Evolutionary conservation across 2,329 filamentous ascomycete genomes (phyloP), one percentile per base, ranked within the genome.

Genomic region (Phialocephala sp.): DNA sequence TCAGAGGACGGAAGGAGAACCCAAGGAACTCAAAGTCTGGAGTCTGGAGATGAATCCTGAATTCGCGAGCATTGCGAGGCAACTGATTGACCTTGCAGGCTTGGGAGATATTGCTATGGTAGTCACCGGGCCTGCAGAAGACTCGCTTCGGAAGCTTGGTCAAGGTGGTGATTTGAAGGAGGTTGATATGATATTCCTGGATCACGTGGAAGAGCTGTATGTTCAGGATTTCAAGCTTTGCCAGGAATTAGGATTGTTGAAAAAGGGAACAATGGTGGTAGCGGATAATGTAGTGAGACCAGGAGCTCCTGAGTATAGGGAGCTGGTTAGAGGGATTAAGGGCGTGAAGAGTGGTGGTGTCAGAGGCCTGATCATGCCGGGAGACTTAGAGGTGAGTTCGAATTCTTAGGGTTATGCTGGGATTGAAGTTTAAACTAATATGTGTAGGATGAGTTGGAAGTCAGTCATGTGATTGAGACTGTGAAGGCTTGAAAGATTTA

Each of bases 121-220:
- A 9, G 76, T 91, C 22, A 85, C 92, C 36, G 91, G 91, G 2
- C 81, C 86, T 3, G 89, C 88, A 67, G 86, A 89, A 63, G 80
- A 81, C 14, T 88, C 87, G 0, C 80, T 94, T 52, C 81, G 82
- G 50, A 83, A 85, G 5, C 80, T 94, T 11, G 81, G 87, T 66
- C 72, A 79, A 0, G 77, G 81, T 1, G 87, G 87, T 0, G 72
- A 75, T 4, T 75, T 93, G 27, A 77, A 81, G 27, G 82, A 84
- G 55, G 86, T 93, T 66, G 90, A 93, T 71, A 78, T 94, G 45
- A 80, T 93, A 77, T 94, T 94, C 76, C 79, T 94, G 37, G 91
- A 94, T 72, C 91, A 94, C 77, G 88, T 89, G 77, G 93, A 94
- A 77, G 88, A 89, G 0, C 84, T 88, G 0, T 94, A 94, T 76